These are phyloP conservation scores for Scheffersomyces stambukii DNA, from an alignment of 1,139 yeast species.

Conservation along the genomic window DNA sequence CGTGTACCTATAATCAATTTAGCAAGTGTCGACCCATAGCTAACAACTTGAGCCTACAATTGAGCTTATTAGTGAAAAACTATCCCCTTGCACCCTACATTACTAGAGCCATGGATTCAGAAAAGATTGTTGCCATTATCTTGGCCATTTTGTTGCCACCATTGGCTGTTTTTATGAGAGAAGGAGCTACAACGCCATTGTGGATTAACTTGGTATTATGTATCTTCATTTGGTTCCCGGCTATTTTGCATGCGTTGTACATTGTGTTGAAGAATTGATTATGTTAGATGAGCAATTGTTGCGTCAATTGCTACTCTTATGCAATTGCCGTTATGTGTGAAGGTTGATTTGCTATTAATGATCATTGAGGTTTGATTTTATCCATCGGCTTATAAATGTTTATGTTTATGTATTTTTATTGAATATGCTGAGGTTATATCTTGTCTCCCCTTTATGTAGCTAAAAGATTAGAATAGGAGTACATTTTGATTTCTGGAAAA, in stretches of 20 bases:
- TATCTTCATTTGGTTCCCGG: slow-evolving; percentile 68
- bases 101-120: slow-evolving; percentile 30
- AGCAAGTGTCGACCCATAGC: too few species aligned
- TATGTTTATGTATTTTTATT: not conserved
- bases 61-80: too few species aligned
- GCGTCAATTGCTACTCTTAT: not conserved
- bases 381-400: not conserved
- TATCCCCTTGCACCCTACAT: not conserved
- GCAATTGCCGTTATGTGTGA: slow-evolving; percentile 1
- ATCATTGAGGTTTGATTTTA: not conserved
- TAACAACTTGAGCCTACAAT: too few species aligned
- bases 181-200: slow-evolving; percentile 58
- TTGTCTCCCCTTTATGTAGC: too few species aligned
- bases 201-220: slow-evolving; percentile 62
- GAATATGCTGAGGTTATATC: not conserved
- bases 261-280: slow-evolving; percentile 45
- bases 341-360: too few species aligned
- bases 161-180: slow-evolving; percentile 63
- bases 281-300: slow-evolving; percentile 33
- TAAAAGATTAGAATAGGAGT: not conserved
- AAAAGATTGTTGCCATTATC: slow-evolving; percentile 40
- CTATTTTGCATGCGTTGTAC: slow-evolving; percentile 68
- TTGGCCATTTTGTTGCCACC: slow-evolving; percentile 64
- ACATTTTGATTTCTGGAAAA: too few species aligned
- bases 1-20: not conserved